phyloP scores from a whole-genome alignment of 2,329 filamentous ascomycete species.

The Fusarium penzigii region DNA sequence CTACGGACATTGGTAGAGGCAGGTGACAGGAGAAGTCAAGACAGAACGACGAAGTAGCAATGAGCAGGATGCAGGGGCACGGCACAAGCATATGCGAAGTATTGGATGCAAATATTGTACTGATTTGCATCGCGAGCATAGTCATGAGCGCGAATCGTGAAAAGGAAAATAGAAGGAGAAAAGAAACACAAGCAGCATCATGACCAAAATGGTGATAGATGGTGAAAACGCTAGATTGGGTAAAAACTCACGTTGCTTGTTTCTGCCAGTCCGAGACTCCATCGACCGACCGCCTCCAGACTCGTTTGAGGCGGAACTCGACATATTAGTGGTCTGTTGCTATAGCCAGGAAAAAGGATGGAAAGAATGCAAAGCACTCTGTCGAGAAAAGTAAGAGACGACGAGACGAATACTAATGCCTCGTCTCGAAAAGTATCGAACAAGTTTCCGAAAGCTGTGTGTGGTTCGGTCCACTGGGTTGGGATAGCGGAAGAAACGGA shows the following conservation, averaged over 20 bases:
- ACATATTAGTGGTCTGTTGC: constrained; percentile 32
- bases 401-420: neutral
- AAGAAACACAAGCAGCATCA: neutral
- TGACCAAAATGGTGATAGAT: constrained; percentile 4
- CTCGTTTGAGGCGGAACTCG: constrained; percentile 38
- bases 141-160: neutral
- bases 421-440: constrained; percentile 13
- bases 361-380: constrained; percentile 1
- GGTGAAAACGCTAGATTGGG: constrained; percentile 8
- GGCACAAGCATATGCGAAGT: constrained; percentile 8
- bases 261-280: constrained; percentile 75
- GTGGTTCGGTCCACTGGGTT: constrained; percentile 15
- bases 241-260: constrained; percentile 73
- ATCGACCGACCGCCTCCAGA: constrained; percentile 52
- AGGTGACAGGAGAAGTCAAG: neutral
- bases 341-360: constrained; percentile 6
- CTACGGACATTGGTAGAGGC: constrained; percentile 4
- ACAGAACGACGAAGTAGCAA: constrained; percentile 5
- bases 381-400: constrained; percentile 10
- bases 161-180: neutral
- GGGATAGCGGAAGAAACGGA: constrained; percentile 25
- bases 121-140: constrained; percentile 5
- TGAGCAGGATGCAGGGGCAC: constrained; percentile 7
- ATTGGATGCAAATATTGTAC: constrained; percentile 1
- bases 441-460: constrained; percentile 14